Evolutionary conservation across 176 grass and related monocot genomes (phyloP).

Genomic region (Saccharum spontaneum): DNA sequence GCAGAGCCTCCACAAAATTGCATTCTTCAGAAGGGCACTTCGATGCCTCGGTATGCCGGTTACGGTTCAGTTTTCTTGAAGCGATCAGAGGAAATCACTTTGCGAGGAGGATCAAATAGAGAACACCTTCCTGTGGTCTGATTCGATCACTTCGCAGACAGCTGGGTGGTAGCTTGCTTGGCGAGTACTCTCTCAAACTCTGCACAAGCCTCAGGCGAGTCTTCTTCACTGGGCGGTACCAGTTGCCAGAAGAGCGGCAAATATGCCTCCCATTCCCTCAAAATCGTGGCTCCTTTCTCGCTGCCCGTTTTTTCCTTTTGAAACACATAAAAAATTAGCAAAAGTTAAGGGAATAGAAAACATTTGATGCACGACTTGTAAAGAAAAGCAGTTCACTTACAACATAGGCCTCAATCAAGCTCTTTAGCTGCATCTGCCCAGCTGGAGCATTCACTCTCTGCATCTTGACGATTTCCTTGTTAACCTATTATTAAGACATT

Average conservation of each 20-base stretch:
- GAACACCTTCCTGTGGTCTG: neutral
- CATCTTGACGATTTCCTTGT: slow-evolving; percentile 99
- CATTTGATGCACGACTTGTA: neutral
- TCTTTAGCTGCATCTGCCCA: slow-evolving; percentile 87
- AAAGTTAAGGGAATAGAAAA: neutral
- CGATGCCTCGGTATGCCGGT: slow-evolving; percentile 14
- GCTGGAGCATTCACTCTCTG: slow-evolving; percentile 99
- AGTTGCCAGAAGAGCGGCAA: slow-evolving; percentile 97
- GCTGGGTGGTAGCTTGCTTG: slow-evolving; percentile 60
- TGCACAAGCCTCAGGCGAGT: slow-evolving; percentile 91
- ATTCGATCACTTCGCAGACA: slow-evolving; percentile 57
- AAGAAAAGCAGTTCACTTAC: slow-evolving; percentile 49
- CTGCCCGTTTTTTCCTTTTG: slow-evolving; percentile 98
- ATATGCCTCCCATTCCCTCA: slow-evolving; percentile 97
- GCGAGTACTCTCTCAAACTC: slow-evolving; percentile 92
- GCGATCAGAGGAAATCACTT: slow-evolving; percentile 7
- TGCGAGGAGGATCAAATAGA: neutral
- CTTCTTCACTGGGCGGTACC: slow-evolving; percentile 99
- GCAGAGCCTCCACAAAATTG: slow-evolving; percentile 45
- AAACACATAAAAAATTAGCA: neutral
- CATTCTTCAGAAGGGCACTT: slow-evolving; percentile 15
- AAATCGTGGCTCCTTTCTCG: slow-evolving; percentile 69
- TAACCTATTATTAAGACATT: slow-evolving; percentile 61
- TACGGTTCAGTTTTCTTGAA: neutral
- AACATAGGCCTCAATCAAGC: slow-evolving; percentile 96